Base-by-base conservation (phyloP, 768 basidiomycete species). In the Cystofilobasidium ferigula region DNA sequence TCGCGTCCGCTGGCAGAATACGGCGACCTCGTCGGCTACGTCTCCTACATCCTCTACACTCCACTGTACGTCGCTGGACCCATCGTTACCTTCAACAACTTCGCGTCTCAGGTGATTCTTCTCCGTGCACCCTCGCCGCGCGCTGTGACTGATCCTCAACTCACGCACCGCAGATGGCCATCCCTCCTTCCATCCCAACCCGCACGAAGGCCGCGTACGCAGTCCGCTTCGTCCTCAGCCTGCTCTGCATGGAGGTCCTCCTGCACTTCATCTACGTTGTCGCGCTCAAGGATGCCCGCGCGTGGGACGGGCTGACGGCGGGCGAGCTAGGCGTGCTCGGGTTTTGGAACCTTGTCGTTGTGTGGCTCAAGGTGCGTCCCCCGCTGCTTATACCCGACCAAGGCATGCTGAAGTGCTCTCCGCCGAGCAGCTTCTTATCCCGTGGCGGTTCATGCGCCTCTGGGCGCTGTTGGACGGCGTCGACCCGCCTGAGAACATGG, bases 401-500 rank as follows among this genome's bases (percentile, higher is more conserved):
- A n/a, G n/a, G n/a, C n/a, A n/a, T n/a, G n/a, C n/a, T n/a, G n/a
- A n/a, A n/a, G n/a, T n/a, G n/a, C n/a, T n/a, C n/a, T n/a, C n/a
- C n/a, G n/a, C n/a, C n/a, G n/a, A n/a, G n/a, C n/a, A 67, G 61
- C 65, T 61, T 10, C 53, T 67, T 9, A 43, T 61, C n/a, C 65
- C 59, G 1, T 67, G 59, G 59, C 48, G 59, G 9, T 57, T 61
- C 32, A 61, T 61, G 53, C 64, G 64, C 18, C 59, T 61, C 22
- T 61, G 59, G 59, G 60, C 93, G 2, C 78, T 98, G 26, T 74
- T 83, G 8, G 89, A 91, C 71, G 89, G 88, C 0, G 82, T 97
- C 38, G 89, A 95, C 71, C 87, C 91, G 0, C 95, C 94, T 0
- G 95, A 99, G 76, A 99, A 99, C 76, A 95, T 97, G 95, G 82